Evolutionary conservation across 352 stramenopile genomes (phyloP).

Genomic region (Albugo laibachii): DNA sequence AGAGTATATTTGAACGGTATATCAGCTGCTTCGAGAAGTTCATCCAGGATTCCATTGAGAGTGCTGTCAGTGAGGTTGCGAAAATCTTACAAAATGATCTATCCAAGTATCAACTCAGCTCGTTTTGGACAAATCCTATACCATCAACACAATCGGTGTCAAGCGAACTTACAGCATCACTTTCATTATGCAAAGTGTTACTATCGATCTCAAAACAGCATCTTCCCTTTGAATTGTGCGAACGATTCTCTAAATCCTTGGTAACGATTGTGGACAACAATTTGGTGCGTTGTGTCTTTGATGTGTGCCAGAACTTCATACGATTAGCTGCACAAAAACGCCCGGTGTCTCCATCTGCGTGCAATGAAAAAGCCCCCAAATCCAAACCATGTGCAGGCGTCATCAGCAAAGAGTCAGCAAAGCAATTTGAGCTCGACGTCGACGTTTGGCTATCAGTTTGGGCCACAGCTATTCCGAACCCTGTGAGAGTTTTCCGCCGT

Average conservation of each 20-base stretch:
- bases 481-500: constrained; percentile 20
- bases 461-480: constrained; percentile 10
- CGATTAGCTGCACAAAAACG: too few relatives aligned
- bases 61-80: constrained; percentile 11
- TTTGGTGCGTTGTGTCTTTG: too few relatives aligned
- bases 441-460: constrained; percentile 10
- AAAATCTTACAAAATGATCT: constrained; percentile 8
- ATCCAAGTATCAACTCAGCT: constrained; percentile 6
- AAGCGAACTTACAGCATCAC: too few relatives aligned
- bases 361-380: too few relatives aligned
- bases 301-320: too few relatives aligned
- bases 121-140: not conserved
- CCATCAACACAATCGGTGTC: too few relatives aligned
- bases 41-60: constrained; percentile 13
- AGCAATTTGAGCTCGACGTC: not conserved
- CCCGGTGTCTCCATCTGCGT: too few relatives aligned
- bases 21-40: constrained; percentile 22
- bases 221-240: too few relatives aligned
- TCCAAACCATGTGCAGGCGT: not conserved
- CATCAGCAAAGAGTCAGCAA: not conserved
- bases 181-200: too few relatives aligned
- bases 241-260: too few relatives aligned
- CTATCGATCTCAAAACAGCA: too few relatives aligned
- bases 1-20: constrained; percentile 54
- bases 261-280: too few relatives aligned